These are phyloP conservation scores for Phytopythium sindhum DNA, from an alignment of 352 stramenopile genomes.

Conservation along the genomic window DNA sequence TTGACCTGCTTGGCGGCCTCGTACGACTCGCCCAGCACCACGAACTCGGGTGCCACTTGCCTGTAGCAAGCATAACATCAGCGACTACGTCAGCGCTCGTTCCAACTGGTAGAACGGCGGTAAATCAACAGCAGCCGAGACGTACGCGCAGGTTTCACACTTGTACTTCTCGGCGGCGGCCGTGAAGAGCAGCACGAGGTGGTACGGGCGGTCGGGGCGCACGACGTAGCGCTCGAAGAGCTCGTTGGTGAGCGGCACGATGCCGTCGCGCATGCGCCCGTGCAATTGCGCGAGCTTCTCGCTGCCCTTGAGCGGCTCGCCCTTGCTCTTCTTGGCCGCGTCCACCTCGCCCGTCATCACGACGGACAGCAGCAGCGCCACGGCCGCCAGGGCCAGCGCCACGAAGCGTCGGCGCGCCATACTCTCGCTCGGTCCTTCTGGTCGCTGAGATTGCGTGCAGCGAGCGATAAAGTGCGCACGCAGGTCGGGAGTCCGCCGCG, in stretches of 20 bases:
- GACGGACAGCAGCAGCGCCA: conserved; percentile 37
- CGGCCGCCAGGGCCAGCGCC: conserved; percentile 19
- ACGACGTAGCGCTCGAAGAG: conserved; percentile 54
- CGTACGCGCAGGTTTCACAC: conserved; percentile 72
- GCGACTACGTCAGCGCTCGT: not conserved
- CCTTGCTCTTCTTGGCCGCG: conserved; percentile 41
- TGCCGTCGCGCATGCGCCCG: conserved; percentile 42
- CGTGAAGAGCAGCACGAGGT: conserved; percentile 78
- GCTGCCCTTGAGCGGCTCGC: conserved; percentile 29
- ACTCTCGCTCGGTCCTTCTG: too few species aligned
- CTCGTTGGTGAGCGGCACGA: conserved; percentile 56
- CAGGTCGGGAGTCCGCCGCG: too few species aligned
- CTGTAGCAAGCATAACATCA: conserved; percentile 14
- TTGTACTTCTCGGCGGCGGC: conserved; percentile 69
- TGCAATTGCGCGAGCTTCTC: conserved; percentile 69
- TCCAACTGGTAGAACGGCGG: not conserved
- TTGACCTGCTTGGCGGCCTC: conserved; percentile 58
- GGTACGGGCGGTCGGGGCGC: conserved; percentile 74
- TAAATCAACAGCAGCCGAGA: conserved; percentile 1
- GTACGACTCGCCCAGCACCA: conserved; percentile 63
- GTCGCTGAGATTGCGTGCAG: too few species aligned
- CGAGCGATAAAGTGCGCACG: too few species aligned
- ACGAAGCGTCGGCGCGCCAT: conserved; percentile 20
- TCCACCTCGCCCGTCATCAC: conserved; percentile 17
- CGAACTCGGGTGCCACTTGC: conserved; percentile 67